Percentiles rank a stretch among this genome's conserved stretches.
phyloP scores from a whole-genome alignment of 495 filamentous ascomycete species.

The Aspergillus panamensis region DNA sequence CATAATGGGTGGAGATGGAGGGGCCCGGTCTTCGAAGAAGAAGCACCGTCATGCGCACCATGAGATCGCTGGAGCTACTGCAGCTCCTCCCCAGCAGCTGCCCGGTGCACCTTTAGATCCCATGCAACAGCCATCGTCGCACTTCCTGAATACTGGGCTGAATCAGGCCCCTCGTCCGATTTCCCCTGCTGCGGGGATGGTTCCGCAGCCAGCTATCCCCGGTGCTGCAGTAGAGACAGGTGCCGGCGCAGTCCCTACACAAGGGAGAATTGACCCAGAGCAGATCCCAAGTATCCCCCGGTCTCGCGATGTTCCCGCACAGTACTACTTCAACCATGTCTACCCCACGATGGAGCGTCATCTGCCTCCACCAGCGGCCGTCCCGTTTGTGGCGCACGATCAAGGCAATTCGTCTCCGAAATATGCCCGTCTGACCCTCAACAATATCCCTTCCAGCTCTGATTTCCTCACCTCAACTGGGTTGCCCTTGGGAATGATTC shows the following conservation, averaged over 20 bases:
- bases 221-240: constrained; percentile 23
- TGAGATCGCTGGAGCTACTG: constrained; percentile 65
- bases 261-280: constrained; percentile 82
- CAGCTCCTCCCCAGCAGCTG: constrained; percentile 54
- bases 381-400: constrained; percentile 87
- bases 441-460: constrained; percentile 79
- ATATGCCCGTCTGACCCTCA: constrained; percentile 85
- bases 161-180: constrained; percentile 47
- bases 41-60: constrained; percentile 94
- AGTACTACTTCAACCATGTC: constrained; percentile 79
- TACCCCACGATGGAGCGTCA: constrained; percentile 95
- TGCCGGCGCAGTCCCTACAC: constrained; percentile 51
- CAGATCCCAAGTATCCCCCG: constrained; percentile 89
- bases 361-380: constrained; percentile 80
- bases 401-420: constrained; percentile 97
- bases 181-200: constrained; percentile 54
- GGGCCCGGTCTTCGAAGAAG: constrained; percentile 67
- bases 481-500: constrained; percentile 79
- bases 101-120: constrained; percentile 60
- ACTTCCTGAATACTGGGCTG: constrained; percentile 69
- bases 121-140: constrained; percentile 50
- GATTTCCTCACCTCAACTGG: constrained; percentile 76
- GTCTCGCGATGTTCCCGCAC: constrained; percentile 74
- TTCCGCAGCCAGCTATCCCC: constrained; percentile 42
- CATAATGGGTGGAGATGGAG: constrained; percentile 60